Conservation (phyloP, 2,329 filamentous ascomycete genomes). For the Fusarium chuoi region DNA sequence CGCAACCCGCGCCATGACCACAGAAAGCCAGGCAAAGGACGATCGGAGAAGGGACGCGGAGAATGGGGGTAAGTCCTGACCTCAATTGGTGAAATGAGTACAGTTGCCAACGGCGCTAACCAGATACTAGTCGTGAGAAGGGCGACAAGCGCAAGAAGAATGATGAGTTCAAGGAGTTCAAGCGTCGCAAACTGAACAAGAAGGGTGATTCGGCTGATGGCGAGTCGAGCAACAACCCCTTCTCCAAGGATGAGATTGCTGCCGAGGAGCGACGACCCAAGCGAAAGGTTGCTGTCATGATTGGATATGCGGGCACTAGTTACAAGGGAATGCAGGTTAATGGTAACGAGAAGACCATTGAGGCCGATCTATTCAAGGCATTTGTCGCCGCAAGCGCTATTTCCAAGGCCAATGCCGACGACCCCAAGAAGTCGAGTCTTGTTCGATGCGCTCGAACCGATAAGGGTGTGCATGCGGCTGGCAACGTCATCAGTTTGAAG, state of each 20-base stretch:
- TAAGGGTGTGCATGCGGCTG: conserved; percentile 96
- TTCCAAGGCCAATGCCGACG: conserved; percentile 94
- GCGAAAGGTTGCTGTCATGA: conserved; percentile 93
- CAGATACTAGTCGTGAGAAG: conserved; percentile 49
- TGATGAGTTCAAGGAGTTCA: conserved; percentile 54
- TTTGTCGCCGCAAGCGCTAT: conserved; percentile 93
- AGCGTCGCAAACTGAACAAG: conserved; percentile 54
- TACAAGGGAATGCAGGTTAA: conserved; percentile 98
- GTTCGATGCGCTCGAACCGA: conserved; percentile 95
- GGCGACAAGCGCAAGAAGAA: conserved; percentile 54
- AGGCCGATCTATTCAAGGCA: conserved; percentile 92
- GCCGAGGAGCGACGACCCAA: conserved; percentile 89
- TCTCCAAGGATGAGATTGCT: conserved; percentile 83
- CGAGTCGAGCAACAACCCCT: conserved; percentile 56
- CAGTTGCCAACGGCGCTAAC: conserved; percentile 49
- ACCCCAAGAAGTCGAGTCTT: conserved; percentile 95
- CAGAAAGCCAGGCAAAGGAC: conserved; percentile 43
- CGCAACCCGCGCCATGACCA: conserved; percentile 46
- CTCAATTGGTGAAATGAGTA: conserved; percentile 1
- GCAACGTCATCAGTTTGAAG: conserved; percentile 94
- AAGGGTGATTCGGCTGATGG: conserved; percentile 48
- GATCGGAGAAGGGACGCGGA: conserved; percentile 46
- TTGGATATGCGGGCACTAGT: conserved; percentile 95
- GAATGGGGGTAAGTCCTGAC: conserved; percentile 45
- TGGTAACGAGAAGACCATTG: conserved; percentile 86